Conservation (phyloP, 768 basidiomycete genomes). For the Suillus tomentosus region DNA sequence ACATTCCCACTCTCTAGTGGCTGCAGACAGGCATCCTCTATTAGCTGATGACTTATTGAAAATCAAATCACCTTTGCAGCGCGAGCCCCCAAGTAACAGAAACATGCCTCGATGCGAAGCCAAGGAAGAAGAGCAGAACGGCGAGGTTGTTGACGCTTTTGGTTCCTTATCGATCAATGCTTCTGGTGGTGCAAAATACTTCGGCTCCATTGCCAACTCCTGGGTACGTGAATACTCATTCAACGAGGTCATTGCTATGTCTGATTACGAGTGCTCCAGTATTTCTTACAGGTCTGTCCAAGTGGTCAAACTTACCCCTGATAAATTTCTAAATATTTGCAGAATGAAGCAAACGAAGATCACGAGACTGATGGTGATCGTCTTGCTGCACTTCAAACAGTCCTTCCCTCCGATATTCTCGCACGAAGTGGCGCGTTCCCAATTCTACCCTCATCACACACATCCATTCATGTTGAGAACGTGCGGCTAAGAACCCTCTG, state of each 20-base stretch:
- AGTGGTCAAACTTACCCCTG: constrained; percentile 2
- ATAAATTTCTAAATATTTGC: constrained; percentile 14
- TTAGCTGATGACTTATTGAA: constrained; percentile 71
- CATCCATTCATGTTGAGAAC: constrained; percentile 40
- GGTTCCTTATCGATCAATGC: constrained; percentile 75
- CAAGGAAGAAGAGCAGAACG: constrained; percentile 65
- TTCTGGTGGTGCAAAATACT: constrained; percentile 75
- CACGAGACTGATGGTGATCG: constrained; percentile 50
- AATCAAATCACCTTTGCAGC: constrained; percentile 75
- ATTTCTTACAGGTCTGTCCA: constrained; percentile 69
- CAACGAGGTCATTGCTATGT: constrained; percentile 11
- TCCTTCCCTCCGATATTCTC: constrained; percentile 65
- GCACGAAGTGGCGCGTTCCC: constrained; percentile 67
- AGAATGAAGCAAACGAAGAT: constrained; percentile 66
- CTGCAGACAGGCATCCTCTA: constrained; percentile 64
- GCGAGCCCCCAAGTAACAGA: constrained; percentile 53
- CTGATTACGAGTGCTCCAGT: constrained; percentile 41
- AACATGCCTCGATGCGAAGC: constrained; percentile 37
- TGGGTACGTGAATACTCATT: constrained; percentile 50
- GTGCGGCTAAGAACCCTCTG: constrained; percentile 58
- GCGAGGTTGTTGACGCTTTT: constrained; percentile 77
- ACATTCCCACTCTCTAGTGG: constrained; percentile 56
- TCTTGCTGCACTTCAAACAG: constrained; percentile 48
- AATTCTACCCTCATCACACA: constrained; percentile 45
- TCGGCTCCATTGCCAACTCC: constrained; percentile 74